These are phyloP conservation scores for Globisporangium solare DNA, from an alignment of 352 stramenopile species.

Conservation along the genomic window DNA sequence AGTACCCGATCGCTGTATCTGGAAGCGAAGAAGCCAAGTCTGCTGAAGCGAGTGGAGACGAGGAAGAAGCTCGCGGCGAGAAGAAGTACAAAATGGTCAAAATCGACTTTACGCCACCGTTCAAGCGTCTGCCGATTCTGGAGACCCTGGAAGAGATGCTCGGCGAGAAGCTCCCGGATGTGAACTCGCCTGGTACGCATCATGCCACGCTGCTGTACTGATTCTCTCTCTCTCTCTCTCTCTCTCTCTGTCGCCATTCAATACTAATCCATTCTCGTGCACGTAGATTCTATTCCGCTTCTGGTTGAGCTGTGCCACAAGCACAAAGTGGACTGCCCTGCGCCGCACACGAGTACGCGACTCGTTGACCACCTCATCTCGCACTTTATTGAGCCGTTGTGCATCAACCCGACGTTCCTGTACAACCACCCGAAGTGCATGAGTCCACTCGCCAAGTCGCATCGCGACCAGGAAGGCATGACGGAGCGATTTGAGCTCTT, in stretches of 20 bases:
- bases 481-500: conserved; percentile 99
- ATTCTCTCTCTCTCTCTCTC: background rate
- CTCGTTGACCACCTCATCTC: conserved; percentile 97
- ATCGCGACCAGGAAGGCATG: conserved; percentile 90
- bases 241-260: background rate
- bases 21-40: conserved; percentile 10
- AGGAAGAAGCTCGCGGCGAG: conserved; percentile 7
- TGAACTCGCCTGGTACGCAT: conserved; percentile 53
- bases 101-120: conserved; percentile 99
- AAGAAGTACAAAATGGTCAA: conserved; percentile 45
- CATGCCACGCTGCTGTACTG: conserved; percentile 2
- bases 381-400: conserved; percentile 94
- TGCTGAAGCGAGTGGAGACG: conserved; percentile 1
- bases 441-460: conserved; percentile 94
- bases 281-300: conserved; percentile 51
- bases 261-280: background rate
- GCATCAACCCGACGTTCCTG: conserved; percentile 96
- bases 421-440: conserved; percentile 98
- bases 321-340: conserved; percentile 87
- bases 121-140: conserved; percentile 96
- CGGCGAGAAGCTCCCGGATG: conserved; percentile 55
- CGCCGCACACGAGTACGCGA: conserved; percentile 93
- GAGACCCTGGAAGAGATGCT: conserved; percentile 93
- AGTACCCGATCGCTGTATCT: conserved; percentile 87
- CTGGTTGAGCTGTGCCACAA: conserved; percentile 86